phyloP scores from a whole-genome alignment of 441 rosid species.

The Populus tomentosa region DNA sequence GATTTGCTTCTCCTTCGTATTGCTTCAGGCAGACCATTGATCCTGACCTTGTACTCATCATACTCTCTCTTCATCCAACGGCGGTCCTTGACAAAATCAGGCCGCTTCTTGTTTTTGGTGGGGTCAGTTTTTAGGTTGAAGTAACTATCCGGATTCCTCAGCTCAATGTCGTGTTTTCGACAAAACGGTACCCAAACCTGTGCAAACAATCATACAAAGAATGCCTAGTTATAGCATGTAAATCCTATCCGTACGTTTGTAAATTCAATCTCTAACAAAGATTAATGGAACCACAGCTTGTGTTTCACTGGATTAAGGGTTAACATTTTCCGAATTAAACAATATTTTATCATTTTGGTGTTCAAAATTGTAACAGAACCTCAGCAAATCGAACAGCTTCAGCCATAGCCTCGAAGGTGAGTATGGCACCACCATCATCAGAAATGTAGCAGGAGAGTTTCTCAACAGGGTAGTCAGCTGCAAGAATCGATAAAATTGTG shows the following conservation, averaged over 20 bases:
- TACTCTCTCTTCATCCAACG: slow-evolving; percentile 93
- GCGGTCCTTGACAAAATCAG: slow-evolving; percentile 80
- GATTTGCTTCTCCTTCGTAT: slow-evolving; percentile 58
- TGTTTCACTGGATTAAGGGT: background rate
- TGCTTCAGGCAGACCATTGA: slow-evolving; percentile 73
- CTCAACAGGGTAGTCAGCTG: slow-evolving; percentile 72
- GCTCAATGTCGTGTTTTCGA: slow-evolving; percentile 81
- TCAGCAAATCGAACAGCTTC: slow-evolving; percentile 78
- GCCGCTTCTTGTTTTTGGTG: slow-evolving; percentile 62
- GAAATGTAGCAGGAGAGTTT: slow-evolving; percentile 70
- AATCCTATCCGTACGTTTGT: background rate
- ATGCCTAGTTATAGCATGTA: background rate
- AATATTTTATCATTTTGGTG: background rate
- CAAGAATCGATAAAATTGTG: slow-evolving; percentile 71
- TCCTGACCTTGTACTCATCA: slow-evolving; percentile 87
- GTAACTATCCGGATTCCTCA: slow-evolving; percentile 82
- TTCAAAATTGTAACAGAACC: slow-evolving; percentile 24
- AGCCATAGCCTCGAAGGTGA: slow-evolving; percentile 94
- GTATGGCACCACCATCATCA: slow-evolving; percentile 86
- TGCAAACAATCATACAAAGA: background rate
- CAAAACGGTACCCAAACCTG: slow-evolving; percentile 93
- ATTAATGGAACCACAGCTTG: background rate
- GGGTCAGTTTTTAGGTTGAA: slow-evolving; percentile 57
- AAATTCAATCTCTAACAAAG: background rate
- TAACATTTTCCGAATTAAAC: background rate